These are phyloP conservation scores for Pyronema omphalodes DNA, from an alignment of 495 filamentous ascomycete species.

Conservation along the genomic window DNA sequence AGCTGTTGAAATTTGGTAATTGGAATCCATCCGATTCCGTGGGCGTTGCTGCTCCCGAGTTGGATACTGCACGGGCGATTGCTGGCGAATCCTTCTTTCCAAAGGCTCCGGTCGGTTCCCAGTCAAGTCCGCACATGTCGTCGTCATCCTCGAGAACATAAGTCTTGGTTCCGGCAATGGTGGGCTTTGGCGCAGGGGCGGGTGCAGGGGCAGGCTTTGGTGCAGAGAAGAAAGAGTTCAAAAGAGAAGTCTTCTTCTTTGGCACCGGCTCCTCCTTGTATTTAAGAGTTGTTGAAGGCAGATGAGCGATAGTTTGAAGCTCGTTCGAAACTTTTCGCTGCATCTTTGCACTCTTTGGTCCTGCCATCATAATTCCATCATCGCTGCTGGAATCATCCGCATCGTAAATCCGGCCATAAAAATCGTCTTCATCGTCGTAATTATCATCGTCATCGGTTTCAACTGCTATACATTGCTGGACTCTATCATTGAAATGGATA, in stretches of 20 bases:
- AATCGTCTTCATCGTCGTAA: slow-evolving; percentile 34
- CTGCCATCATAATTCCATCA: slow-evolving; percentile 63
- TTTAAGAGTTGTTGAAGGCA: slow-evolving; percentile 84
- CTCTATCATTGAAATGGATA: slow-evolving; percentile 92
- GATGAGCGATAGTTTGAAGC: slow-evolving; percentile 80
- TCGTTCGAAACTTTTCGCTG: slow-evolving; percentile 32
- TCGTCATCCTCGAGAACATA: slow-evolving; percentile 42
- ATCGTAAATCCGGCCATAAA: slow-evolving; percentile 31
- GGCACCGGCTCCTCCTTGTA: slow-evolving; percentile 62
- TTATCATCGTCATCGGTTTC: slow-evolving; percentile 60
- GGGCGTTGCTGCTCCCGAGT: not conserved
- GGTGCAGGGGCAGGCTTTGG: slow-evolving; percentile 27
- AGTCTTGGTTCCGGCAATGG: not conserved
- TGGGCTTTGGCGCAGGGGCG: slow-evolving; percentile 35
- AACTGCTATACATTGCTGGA: slow-evolving; percentile 88
- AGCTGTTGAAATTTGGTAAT: slow-evolving; percentile 29
- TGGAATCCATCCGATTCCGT: slow-evolving; percentile 16
- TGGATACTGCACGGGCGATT: slow-evolving; percentile 9
- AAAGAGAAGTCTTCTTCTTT: slow-evolving; percentile 41
- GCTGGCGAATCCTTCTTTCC: slow-evolving; percentile 19
- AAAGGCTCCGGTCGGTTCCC: slow-evolving; percentile 23
- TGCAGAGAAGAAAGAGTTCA: slow-evolving; percentile 19
- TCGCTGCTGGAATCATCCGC: slow-evolving; percentile 55
- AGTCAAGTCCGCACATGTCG: slow-evolving; percentile 37
- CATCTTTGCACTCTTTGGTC: slow-evolving; percentile 22